Evolutionary conservation across 2,329 filamentous ascomycete species (phyloP), one percentile per base, ranked within the genome.

Genomic region (Sarocladium strictum): DNA sequence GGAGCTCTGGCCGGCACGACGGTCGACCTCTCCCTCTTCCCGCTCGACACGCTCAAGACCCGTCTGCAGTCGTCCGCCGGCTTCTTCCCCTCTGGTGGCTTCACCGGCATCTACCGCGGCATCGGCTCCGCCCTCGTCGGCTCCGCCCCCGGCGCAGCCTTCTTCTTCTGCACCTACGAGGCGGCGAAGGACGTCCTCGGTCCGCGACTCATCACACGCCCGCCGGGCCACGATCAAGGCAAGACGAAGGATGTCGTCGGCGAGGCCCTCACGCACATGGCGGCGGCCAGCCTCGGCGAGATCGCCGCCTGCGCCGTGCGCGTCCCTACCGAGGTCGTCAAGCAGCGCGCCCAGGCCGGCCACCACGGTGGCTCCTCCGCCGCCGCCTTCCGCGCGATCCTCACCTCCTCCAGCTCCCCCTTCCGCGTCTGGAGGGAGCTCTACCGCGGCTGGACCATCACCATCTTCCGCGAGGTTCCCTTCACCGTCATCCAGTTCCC

Each of bases 401-500:
- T 90, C 33, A 35, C 47, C 15, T 53, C 47, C 19, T 51, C 50
- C 17, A 12, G 50, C 6, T 53, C 50, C 3, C 50, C 50, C 5
- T n/a, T 53, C 4, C 69, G 73, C 3, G 87, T 97, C 49, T 85
- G 89, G 78, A 76, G 81, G 58, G 92, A 97, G 72, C 72, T 99
- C 55, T 99, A 99, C 71, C 80, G 94, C 33, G 94, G 95, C 1
- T 96, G 91, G 80, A 82, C 84, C 17, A 91, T 97, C 62, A 99
- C 94, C 1, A 86, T 99, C 53, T 87, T 97, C 74, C 84, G 94
- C 56, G 94, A 99, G 76, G 92, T 99, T 58, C 94, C 94, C 3
- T 99, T 99, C 65, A 97, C 95, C 2, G 86, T 97, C 10, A 88
- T 99, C 59, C 94, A 99, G 71, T 99, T 99, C 68, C 94, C 94